Conservation (phyloP, 1,284 basidiomycete species). For the Wolfiporia cocos region DNA sequence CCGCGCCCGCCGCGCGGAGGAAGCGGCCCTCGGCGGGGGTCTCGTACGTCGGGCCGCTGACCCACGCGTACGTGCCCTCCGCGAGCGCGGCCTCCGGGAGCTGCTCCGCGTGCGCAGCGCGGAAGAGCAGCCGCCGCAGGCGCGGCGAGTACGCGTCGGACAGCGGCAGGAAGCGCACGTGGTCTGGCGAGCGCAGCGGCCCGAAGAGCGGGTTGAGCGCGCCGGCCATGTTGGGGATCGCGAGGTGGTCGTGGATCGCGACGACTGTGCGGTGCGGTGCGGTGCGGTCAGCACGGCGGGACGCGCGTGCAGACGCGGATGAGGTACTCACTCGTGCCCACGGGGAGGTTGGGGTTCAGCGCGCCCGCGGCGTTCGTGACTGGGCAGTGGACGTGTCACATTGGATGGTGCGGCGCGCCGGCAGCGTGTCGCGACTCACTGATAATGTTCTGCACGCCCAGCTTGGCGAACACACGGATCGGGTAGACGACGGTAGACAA, state of each 20-base stretch:
- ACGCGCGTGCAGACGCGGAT: background rate
- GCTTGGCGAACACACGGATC: conserved; percentile 66
- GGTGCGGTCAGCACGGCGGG: background rate
- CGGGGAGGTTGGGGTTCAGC: conserved; percentile 61
- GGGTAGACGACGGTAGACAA: conserved; percentile 69
- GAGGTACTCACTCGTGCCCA: conserved; percentile 68
- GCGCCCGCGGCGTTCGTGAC: conserved; percentile 85
- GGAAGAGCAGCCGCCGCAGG: conserved; percentile 65
- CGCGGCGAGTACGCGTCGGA: conserved; percentile 72
- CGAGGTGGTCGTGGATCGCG: conserved; percentile 77
- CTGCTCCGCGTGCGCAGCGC: conserved; percentile 55
- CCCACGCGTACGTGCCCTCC: conserved; percentile 84
- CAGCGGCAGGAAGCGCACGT: conserved; percentile 72
- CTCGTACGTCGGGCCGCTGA: conserved; percentile 81
- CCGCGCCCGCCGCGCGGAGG: conserved; percentile 64
- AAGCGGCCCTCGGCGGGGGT: conserved; percentile 78
- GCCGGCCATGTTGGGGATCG: conserved; percentile 71
- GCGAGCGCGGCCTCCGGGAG: conserved; percentile 42
- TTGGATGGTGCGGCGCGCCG: too few species aligned
- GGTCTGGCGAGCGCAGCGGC: conserved; percentile 45
- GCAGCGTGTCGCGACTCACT: conserved; percentile 36
- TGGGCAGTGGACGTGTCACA: conserved; percentile 26
- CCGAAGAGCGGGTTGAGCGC: conserved; percentile 72
- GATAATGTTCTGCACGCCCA: conserved; percentile 71
- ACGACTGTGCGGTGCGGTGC: conserved; percentile 46